Evolutionary conservation across 192 early-diverging fungal genomes (phyloP), one percentile per base, ranked within the genome.

Genomic region (Coemansia biformis): DNA sequence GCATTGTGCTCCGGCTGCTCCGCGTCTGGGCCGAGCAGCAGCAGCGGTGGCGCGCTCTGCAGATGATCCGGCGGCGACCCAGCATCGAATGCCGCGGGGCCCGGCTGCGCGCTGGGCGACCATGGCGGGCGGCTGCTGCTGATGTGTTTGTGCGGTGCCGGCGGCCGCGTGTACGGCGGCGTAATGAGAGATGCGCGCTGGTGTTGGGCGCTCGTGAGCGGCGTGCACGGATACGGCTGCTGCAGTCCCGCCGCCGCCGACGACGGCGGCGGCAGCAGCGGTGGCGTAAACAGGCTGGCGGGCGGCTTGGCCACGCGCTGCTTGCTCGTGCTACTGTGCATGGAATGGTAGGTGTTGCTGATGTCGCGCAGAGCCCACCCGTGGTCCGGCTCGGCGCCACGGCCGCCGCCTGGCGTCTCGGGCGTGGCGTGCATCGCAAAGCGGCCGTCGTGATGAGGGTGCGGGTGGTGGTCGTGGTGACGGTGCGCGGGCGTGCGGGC

Each of bases 311-410:
- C 15, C 14, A 41, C 31, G 34, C 26, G 24, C 26, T 26, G 38
- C 29, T 37, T 35, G 44, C 7, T 16, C 29, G 48, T 24, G 43
- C 31, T 1, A 9, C 1, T 30, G 7, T 1, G 8, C 29, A 8
- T 8, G 5, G 5, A 9, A 28, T 57, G 52, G 46, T 57, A 35
- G 31, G 50, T 45, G 54, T 53, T 62, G 29, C 54, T 62, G 23
- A 69, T 57, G 24, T 69, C 66, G 21, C 66, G 66, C 43, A 69
- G 50, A 23, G 46, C 49, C 29, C 48, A 45, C n/a, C 58, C 57
- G n/a, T n/a, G n/a, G n/a, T n/a, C n/a, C n/a, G n/a, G n/a, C n/a
- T n/a, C n/a, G n/a, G n/a, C n/a, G n/a, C n/a, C n/a, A n/a, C n/a
- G n/a, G n/a, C n/a, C n/a, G n/a, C n/a, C n/a, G 29, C 48, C 18